Evolutionary conservation across 495 filamentous ascomycete species (phyloP), one percentile per base, ranked within the genome.

Genomic region (Sporormia fimetaria): DNA sequence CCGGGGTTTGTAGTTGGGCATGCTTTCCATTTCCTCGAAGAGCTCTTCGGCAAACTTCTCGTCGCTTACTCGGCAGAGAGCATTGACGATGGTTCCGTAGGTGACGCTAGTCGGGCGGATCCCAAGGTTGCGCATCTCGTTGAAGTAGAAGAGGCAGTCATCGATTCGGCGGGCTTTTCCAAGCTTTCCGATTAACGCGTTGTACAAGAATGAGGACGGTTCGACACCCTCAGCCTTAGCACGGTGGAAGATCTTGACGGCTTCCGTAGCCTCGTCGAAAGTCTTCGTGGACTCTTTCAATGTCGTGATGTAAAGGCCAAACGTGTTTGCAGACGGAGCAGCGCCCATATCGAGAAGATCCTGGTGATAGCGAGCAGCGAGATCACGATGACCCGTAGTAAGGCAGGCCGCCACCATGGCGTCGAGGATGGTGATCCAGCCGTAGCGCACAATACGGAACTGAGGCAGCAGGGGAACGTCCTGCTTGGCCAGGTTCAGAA

Each of bases 21-120:
- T 93, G 26, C 76, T 77, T 67, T 98, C 90, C 90, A 98, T 98
- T 67, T 98, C 92, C 52, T 95, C 84, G 59, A 98, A 96, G 52
- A 96, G 78, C 62, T 98, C 83, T 56, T 95, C 90, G 33, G 90
- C 90, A 56, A 95, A 94, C 38, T 87, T 86, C 63, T 96, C 90
- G 47, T 98, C 88, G 56, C 84, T 90, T 40, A 96, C 92, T 44
- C 90, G 87, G 68, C 87, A 94, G 4, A 96, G 74, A 24, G 90
- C 90, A 51, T 98, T 98, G 63, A 98, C 88, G 46, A 98, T 83
- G 21, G 90, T 98, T 47, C 90, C 90, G 55, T 96, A 98, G 5
- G 90, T 96, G 50, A 98, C 90, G 42, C 86, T 94, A 4, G 90
- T 98, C 2, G 90, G 90, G 51, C 87, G 85, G 54, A 96, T 90